Base-by-base conservation (phyloP, 345 rosid genomes). In the Microthlaspi erraticum region DNA sequence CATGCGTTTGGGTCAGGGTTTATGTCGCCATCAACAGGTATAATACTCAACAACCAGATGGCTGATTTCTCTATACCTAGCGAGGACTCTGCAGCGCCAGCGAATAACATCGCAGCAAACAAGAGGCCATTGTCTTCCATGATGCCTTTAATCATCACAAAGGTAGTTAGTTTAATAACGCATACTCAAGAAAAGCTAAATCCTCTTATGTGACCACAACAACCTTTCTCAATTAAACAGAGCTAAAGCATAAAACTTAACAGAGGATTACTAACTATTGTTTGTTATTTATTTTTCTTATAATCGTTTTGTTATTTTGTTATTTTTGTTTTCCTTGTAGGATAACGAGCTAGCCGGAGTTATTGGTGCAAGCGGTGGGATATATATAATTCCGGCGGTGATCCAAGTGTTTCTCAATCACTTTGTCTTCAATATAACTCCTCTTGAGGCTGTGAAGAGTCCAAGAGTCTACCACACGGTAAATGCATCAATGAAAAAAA, bases 61-160 rank as follows among this genome's bases (percentile, higher is more conserved):
- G 90, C 82, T 3, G 96, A 91, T 72, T 91, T 91, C 83, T 82
- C 96, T 1, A 73, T 64, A 20, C 93, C 91, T 10, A 81, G 88
- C 2, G 37, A 60, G 20, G 91, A 74, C 62, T 60, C 83, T 19
- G 88, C 97, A 3, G 81, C 97, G 46, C 91, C 96, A 0, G 78
- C 96, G 7, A 91, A 91, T 77, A 88, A 74, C 68, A 84, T 91
- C 5, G 33, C 64, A 52, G 78, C 96, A 52, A 84, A 86, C 67
- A 91, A 91, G 79, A 84, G 93, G 66, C 96, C 97, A 0, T 79
- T 91, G 51, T 91, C 97, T 76, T 88, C 97, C 68, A 88, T 88
- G 97, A 83, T 87, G 5, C 96, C 97, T 6, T 66, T 91, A 31
- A 82, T 91, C 66, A 81, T 91, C 66, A 83, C 90, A 51, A 91